Evolutionary conservation across 2,329 filamentous ascomycete genomes (phyloP), one percentile per base, ranked within the genome.

Genomic region (Beauveria scarabaeidicola): DNA sequence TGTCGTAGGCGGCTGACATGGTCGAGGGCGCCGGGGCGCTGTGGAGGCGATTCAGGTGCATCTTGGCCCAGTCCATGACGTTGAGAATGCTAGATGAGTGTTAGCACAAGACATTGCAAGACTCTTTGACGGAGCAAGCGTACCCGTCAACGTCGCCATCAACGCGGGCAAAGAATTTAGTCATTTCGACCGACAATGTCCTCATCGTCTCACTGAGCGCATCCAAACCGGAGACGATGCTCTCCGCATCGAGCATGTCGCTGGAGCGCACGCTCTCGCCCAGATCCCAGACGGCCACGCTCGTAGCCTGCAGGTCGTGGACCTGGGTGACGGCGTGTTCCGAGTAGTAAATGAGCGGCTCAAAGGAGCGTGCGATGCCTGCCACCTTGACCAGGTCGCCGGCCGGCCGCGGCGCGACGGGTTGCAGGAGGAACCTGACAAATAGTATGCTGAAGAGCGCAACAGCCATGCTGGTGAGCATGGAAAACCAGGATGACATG

Each of bases 21-120:
- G 70, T 70, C 5, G 71, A 74, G 38, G 85, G 81, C 1, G 82
- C 80, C 7, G 85, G 83, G 21, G 81, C 75, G 23, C 79, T 78
- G 62, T 85, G 82, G 60, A 94, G 77, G 50, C 86, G 85, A 62
- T 85, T 80, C 15, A 97, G 83, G 72, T 97, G 91, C 64, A 91
- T 86, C 69, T 88, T 88, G 15, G 91, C 90, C 93, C 93, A 97
- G 70, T 96, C 91, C 91, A 97, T 97, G 55, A 95, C 91, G 62
- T 94, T 88, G 40, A 97, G 81, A 65, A 97, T 96, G 62, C 88
- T 87, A 67, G 41, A 56, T 36, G 19, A 15, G 40, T 5, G 54
- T 70, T 53, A 69, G 67, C 15, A 53, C 62, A 56, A 38, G 41
- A n/a, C 3, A 38, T n/a, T 56, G 25, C 32, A 38, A 10, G 6